Evolutionary conservation across 129 eudicot species (phyloP).

Genomic region (Helianthus annuus): HanXRQr2.0-SUNRISE NC_035448.2:152347009-152347508

Average conservation of each 20-base stretch:
- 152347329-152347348: background rate
- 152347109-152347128: background rate
- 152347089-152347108: background rate
- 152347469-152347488: background rate
- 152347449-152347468: background rate
- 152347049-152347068: background rate
- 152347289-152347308: background rate
- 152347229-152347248: background rate
- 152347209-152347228: background rate
- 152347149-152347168: background rate
- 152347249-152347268: background rate
- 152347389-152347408: background rate
- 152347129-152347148: background rate
- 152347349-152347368: background rate
- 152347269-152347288: background rate
- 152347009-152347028: background rate
- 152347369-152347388: background rate
- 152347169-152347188: slow-evolving; percentile 1
- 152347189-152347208: background rate
- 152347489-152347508: background rate
- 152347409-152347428: slow-evolving; percentile 1
- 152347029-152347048: background rate
- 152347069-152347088: background rate
- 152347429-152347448: background rate
- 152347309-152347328: background rate